phyloP scores from a whole-genome alignment of 2,329 filamentous ascomycete species.

The Annulohypoxylon truncatum region DNA sequence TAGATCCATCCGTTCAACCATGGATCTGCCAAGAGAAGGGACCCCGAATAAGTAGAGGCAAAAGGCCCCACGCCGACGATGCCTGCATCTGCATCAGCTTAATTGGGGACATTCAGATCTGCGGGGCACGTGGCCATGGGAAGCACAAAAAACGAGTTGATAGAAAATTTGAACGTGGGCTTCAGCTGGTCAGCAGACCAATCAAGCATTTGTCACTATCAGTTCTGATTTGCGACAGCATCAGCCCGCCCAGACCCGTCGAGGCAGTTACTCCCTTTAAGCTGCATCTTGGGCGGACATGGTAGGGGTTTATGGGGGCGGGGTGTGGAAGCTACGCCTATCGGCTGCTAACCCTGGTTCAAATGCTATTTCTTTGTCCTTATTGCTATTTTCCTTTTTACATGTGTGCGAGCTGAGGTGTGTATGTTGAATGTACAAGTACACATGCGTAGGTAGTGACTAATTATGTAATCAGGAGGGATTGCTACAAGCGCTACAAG shows the following conservation, averaged over 20 bases:
- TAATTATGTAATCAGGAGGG: not conserved
- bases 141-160: slow-evolving; percentile 25
- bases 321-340: slow-evolving; percentile 29
- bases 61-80: slow-evolving; percentile 30
- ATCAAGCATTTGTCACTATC: slow-evolving; percentile 39
- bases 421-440: not conserved
- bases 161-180: slow-evolving; percentile 2
- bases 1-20: not conserved
- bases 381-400: not conserved
- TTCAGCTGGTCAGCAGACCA: slow-evolving; percentile 44
- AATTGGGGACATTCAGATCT: slow-evolving; percentile 39
- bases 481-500: not conserved
- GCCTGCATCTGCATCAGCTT: slow-evolving; percentile 38
- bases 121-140: slow-evolving; percentile 44
- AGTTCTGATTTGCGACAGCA: slow-evolving; percentile 40
- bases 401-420: not conserved
- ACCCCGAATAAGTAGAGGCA: not conserved
- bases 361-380: not conserved
- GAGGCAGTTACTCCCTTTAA: slow-evolving; percentile 13
- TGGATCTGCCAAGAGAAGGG: slow-evolving; percentile 20
- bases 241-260: slow-evolving; percentile 11
- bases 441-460: not conserved
- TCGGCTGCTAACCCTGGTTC: slow-evolving; percentile 18
- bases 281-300: not conserved
- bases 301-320: slow-evolving; percentile 14